Percentiles rank a stretch among this genome's conserved stretches.
Conservation (phyloP, 78 protist species). For the Bodo saltans region DNA sequence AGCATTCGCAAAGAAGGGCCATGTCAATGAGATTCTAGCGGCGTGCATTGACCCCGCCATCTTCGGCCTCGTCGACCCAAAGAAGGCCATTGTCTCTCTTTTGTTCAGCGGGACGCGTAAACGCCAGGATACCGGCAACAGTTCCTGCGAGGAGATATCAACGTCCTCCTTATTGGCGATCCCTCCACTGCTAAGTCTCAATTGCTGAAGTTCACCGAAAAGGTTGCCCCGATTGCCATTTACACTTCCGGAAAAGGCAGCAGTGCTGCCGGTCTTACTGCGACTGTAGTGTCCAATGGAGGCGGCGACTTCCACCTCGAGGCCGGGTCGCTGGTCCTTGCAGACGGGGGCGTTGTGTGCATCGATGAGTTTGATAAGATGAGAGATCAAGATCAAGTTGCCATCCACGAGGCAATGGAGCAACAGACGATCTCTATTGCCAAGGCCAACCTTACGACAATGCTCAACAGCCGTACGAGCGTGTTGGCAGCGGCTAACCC, state of each 20-base stretch:
- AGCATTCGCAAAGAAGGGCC: conserved; percentile 39
- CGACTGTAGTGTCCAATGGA: conserved; percentile 73
- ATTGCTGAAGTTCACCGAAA: conserved; percentile 87
- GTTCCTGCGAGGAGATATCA: conserved; percentile 99
- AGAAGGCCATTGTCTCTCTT: conserved; percentile 84
- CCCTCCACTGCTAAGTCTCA: conserved; percentile 99
- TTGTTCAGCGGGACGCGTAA: conserved; percentile 92
- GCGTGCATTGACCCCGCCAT: conserved; percentile 88
- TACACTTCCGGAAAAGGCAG: conserved; percentile 97
- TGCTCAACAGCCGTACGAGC: conserved; percentile 94
- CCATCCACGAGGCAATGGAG: conserved; percentile 99
- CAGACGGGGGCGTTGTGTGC: conserved; percentile 98
- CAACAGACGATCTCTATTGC: conserved; percentile 99
- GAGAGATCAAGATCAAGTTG: conserved; percentile 81
- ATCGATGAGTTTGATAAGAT: conserved; percentile 99
- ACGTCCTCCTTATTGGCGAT: conserved; percentile 99
- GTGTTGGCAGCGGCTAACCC: conserved; percentile 99
- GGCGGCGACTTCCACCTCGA: conserved; percentile 91
- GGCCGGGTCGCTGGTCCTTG: conserved; percentile 99
- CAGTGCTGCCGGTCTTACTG: conserved; percentile 99
- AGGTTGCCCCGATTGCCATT: conserved; percentile 92
- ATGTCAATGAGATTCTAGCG: conserved; percentile 49
- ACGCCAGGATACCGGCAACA: conserved; percentile 80
- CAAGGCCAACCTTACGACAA: conserved; percentile 98
- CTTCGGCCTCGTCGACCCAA: conserved; percentile 89